Evolutionary conservation across 768 basidiomycete genomes (phyloP), one percentile per base, ranked within the genome.

Genomic region (Kwoniella pini): DNA sequence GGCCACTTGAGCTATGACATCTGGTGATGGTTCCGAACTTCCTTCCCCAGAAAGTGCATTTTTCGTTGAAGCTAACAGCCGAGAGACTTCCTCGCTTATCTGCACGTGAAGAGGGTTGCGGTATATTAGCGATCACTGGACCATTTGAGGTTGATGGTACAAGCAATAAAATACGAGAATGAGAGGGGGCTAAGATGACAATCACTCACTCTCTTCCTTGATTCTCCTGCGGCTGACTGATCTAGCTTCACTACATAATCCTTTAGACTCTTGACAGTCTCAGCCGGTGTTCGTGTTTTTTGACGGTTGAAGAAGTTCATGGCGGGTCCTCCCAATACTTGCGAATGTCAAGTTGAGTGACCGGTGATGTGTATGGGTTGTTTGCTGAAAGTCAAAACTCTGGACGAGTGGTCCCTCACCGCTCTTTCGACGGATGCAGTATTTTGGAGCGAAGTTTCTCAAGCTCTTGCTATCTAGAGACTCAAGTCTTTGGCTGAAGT

Each of bases 1-100:
- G 0, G 95, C 90, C 11, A 98, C 86, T 77, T 97, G 94, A 6
- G 94, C 92, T 42, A 97, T 84, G 30, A 91, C 82, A 70, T 98
- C 95, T 0, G 93, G 90, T 15, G 92, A 89, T 62, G 74, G 65
- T 42, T 75, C 74, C 0, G 30, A 31, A 17, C 67, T 69, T 4
- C 49, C 54, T 21, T 75, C 74, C 11, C 74, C 74, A 1, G 56
- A 31, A 3, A 75, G 40, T 12, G 55, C 50, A 10, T 31, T 45
- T 42, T 75, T 75, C 40, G 64, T 33, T 5, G 60, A 39, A 7
- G 65, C 57, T 7, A 72, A 52, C 19, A 64, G 50, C 6, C 65
- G 52, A 3, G 74, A 69, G 19, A 72, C 58, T 22, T 73, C 71
- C 48, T 73, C 71, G 28, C 58, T 61, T 39, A 57, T 59, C 71